Base-by-base conservation (phyloP, 768 basidiomycete species). In the Phanerochaete carnosa region DNA sequence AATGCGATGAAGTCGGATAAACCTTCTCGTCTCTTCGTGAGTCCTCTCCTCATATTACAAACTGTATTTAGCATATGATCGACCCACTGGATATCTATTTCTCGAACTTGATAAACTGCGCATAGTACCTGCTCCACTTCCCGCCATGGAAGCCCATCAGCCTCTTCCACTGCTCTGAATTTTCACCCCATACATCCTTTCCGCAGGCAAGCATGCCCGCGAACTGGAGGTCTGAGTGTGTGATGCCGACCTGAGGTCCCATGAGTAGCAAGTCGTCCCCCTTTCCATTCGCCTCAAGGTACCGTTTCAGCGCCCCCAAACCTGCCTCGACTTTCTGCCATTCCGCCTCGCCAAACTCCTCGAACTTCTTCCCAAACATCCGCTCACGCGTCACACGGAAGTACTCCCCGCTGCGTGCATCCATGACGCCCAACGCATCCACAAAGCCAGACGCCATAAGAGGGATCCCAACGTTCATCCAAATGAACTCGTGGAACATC, bases 191-290 rank as follows among this genome's bases (percentile, higher is more conserved):
- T n/a, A n/a, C n/a, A n/a, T n/a, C n/a, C n/a, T n/a, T n/a, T n/a
- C n/a, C n/a, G n/a, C n/a, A n/a, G n/a, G n/a, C n/a, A n/a, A n/a
- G n/a, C n/a, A n/a, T n/a, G n/a, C n/a, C n/a, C n/a, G n/a, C n/a
- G n/a, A n/a, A n/a, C n/a, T 51, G 49, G 29, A 82, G 69, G 64
- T 84, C 81, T 0, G 74, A 76, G 67, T 75, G 83, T 0, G 70
- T 73, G 9, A 74, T 63, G 13, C 61, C 64, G 52, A 29, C 52
- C 29, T 28, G 30, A 7, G 74, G 65, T 0, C 80, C 80, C 61
- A 77, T 69, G 22, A 82, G 60, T 57, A 66, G 60, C 6, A 50
- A 26, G 19, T 51, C 50, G 26, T 50, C 55, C 2, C 49, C 60
- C 19, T 55, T 58, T 29, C 57, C 59, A 60, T 67, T 56, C 22